Evolutionary conservation across 495 filamentous ascomycete species (phyloP), one percentile per base, ranked within the genome.

Genomic region (Penicillium paxilli): DNA sequence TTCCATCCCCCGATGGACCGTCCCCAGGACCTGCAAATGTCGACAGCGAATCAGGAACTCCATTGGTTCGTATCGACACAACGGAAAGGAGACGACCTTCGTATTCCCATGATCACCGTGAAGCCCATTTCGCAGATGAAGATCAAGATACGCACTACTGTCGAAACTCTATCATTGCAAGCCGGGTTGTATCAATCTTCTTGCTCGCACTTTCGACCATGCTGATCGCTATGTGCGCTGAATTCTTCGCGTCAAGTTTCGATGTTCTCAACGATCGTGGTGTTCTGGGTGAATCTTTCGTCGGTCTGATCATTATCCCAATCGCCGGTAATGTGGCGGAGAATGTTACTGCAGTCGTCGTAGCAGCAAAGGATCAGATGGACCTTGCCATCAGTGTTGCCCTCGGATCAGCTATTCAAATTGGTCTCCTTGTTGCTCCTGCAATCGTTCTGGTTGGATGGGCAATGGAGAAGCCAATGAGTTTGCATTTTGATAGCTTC

Each of bases 401-500:
- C 6, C 19, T 67, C 3, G 66, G 66, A 9, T 63, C 58, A 12
- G 45, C 45, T 17, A 58, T 68, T 16, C 66, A 69, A 49, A 67
- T 68, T 33, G 62, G 64, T 4, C 54, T 76, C 2, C 59, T 76
- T 40, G 65, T 74, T n/a, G 61, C 63, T 5, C 73, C 73, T 5
- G 69, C 89, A 35, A 41, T 50, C 17, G 14, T 41, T 40, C 20
- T 38, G 5, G 35, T 28, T 20, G 47, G 33, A 32, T 38, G 22
- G 30, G 41, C 22, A 0, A 19, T 20, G 68, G 64, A 68, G 32
- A 86, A 83, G 63, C 76, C 83, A 17, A 91, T 92, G 88, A 82
- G 79, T 32, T 73, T 91, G 19, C 90, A 89, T 69, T 92, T 92
- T 64, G 90, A 84, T 48, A 72, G 89, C 26, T 92, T 91, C 66